Conservation (phyloP, 306 rosid species). For the Fragaria nilgerrensis region DNA sequence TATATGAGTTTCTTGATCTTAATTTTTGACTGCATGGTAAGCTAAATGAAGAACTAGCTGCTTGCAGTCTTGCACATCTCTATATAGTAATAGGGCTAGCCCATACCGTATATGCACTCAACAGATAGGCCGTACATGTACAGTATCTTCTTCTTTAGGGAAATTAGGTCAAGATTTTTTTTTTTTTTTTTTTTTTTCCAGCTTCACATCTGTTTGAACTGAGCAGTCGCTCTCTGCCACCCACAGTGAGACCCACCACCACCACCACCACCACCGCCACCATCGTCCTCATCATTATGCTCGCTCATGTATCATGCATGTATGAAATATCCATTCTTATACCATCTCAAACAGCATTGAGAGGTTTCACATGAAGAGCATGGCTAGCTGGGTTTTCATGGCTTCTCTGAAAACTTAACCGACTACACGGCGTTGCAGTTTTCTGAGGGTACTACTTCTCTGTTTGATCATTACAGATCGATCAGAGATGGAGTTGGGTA, state of each 20-base stretch:
- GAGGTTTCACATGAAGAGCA: constrained; percentile 28
- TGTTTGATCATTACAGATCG: neutral
- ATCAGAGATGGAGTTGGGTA: neutral
- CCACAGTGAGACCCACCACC: constrained; percentile 2
- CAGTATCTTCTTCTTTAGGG: neutral
- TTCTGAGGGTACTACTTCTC: neutral
- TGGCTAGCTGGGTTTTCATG: constrained; percentile 8
- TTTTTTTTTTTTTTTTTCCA: neutral
- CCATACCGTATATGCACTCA: too few relatives aligned
- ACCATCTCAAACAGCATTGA: neutral
- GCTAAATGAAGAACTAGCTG: too few relatives aligned
- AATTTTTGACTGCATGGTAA: too few relatives aligned
- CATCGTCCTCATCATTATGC: neutral
- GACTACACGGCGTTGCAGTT: neutral
- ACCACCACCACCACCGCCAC: neutral
- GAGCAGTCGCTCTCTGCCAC: neutral
- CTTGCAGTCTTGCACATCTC: too few relatives aligned
- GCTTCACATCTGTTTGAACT: neutral
- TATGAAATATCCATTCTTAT: neutral
- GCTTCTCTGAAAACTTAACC: constrained; percentile 23
- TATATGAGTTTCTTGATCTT: too few relatives aligned
- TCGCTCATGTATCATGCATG: neutral
- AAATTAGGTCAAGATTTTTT: neutral
- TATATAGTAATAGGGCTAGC: too few relatives aligned
- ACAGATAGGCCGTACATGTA: neutral